Evolutionary conservation across 2,329 filamentous ascomycete genomes (phyloP).

Genomic region (Nemania serpens): DNA sequence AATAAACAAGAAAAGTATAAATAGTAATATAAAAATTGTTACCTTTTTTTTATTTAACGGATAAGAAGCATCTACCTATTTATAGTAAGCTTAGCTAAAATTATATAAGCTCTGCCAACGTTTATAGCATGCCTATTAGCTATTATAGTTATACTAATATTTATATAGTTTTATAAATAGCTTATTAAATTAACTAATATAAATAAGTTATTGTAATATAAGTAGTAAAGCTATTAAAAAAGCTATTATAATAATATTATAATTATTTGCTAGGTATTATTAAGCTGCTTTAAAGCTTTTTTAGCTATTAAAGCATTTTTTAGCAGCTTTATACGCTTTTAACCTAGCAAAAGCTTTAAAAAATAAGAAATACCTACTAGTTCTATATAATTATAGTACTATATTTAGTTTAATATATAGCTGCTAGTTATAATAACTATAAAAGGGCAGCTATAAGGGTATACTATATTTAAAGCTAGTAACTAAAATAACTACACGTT

Average conservation of each 20-base stretch:
- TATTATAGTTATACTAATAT: not conserved
- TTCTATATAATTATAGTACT: not conserved
- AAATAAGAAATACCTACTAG: not conserved
- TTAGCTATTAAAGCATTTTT: not conserved
- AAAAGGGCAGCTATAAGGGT: no score
- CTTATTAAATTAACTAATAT: not conserved
- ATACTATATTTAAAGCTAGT: no score
- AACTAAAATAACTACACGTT: no score
- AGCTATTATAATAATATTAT: not conserved
- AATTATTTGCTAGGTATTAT: not conserved
- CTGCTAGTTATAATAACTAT: no score
- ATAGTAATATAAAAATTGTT: no score
- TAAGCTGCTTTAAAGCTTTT: not conserved
- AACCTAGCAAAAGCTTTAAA: not conserved
- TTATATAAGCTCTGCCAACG: no score
- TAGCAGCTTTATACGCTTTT: not conserved
- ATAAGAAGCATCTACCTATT: no score
- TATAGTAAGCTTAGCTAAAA: no score
- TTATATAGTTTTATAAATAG: conserved; percentile 4
- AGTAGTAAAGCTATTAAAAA: not conserved
- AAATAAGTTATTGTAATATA: conserved; percentile 7
- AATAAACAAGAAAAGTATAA: no score
- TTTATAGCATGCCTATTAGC: no score
- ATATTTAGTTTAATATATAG: not conserved
- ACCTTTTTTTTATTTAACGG: no score